Evolutionary conservation across 2,329 filamentous ascomycete species (phyloP).

Genomic region (Fusarium lateritium): DNA sequence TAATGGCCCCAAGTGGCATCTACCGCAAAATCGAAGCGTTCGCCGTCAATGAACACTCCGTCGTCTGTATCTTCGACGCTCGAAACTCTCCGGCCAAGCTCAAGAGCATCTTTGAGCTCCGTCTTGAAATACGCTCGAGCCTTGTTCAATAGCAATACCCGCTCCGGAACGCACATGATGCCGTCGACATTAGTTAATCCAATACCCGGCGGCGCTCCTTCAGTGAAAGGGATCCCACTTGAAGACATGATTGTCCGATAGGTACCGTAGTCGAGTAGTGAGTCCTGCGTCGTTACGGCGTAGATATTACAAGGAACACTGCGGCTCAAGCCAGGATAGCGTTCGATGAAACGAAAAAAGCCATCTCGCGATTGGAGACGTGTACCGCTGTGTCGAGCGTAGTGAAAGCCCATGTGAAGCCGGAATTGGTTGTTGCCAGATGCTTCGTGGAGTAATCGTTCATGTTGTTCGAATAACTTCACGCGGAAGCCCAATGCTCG

Average conservation of each 20-base stretch:
- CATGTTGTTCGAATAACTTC: slow-evolving; percentile 10
- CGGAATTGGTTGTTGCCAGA: slow-evolving; percentile 18
- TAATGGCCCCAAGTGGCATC: slow-evolving; percentile 12
- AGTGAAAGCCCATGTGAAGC: slow-evolving; percentile 15
- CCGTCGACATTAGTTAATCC: not conserved
- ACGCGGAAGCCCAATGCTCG: not conserved
- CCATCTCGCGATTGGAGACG: slow-evolving; percentile 7
- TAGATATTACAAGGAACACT: slow-evolving; percentile 11
- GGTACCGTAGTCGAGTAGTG: slow-evolving; percentile 9
- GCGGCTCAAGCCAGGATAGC: slow-evolving; percentile 5
- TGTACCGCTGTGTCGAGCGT: slow-evolving; percentile 14
- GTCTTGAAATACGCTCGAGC: not conserved
- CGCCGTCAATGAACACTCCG: not conserved
- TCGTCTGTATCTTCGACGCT: not conserved
- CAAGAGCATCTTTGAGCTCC: not conserved
- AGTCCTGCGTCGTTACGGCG: not conserved
- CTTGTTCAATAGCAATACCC: slow-evolving; percentile 7
- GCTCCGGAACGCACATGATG: slow-evolving; percentile 5
- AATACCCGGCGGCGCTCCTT: slow-evolving; percentile 1
- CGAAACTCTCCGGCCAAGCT: not conserved
- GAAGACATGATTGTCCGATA: slow-evolving; percentile 9
- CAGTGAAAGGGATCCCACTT: slow-evolving; percentile 1
- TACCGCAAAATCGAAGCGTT: not conserved
- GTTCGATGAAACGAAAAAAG: slow-evolving; percentile 3
- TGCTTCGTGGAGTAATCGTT: slow-evolving; percentile 13